Evolutionary conservation across 2,329 filamentous ascomycete genomes (phyloP), one percentile per base, ranked within the genome.

Genomic region (Fonsecaea nubica): DNA sequence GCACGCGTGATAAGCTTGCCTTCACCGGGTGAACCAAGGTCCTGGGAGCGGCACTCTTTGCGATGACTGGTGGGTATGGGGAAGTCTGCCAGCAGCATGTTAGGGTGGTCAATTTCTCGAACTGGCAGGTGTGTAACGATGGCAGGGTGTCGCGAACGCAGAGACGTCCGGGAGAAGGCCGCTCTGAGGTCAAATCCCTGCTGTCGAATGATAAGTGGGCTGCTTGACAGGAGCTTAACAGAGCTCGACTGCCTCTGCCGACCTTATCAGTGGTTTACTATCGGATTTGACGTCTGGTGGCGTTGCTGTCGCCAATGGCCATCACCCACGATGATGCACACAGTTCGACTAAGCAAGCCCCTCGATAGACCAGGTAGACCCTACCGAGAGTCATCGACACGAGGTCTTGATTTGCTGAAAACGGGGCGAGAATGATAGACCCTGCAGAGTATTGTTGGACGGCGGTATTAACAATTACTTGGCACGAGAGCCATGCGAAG

Each of bases 261-360:
- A 35, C n/a, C 58, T 61, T 61, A 61, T 61, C 58, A 61, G 58
- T 33, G 32, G n/a, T 15, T 45, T 18, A 10, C 13, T 18, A 30
- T 48, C 40, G 9, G 33, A n/a, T 36, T 50, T 15, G 40, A 59
- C 25, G 30, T 50, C 45, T 50, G 32, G 57, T 45, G 57, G 38
- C 42, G 45, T 48, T 13, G 42, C 3, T n/a, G 15, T 59, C 25
- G 35, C 35, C 52, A 38, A 45, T 45, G 15, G 33, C 10, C 21
- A 48, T 18, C 58, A n/a, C 15, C 35, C 4, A 30, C 18, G 15
- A 10, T 25, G 33, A 21, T 21, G 42, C 18, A 25, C 18, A 7
- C 25, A 25, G 8, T 5, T 18, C 8, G 15, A 25, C 45, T 42
- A 25, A 50, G 15, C n/a, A n/a, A 25, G 8, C 40, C 10, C 21